Base-by-base conservation (phyloP, 768 basidiomycete genomes). In the Pholiota conissans region DNA sequence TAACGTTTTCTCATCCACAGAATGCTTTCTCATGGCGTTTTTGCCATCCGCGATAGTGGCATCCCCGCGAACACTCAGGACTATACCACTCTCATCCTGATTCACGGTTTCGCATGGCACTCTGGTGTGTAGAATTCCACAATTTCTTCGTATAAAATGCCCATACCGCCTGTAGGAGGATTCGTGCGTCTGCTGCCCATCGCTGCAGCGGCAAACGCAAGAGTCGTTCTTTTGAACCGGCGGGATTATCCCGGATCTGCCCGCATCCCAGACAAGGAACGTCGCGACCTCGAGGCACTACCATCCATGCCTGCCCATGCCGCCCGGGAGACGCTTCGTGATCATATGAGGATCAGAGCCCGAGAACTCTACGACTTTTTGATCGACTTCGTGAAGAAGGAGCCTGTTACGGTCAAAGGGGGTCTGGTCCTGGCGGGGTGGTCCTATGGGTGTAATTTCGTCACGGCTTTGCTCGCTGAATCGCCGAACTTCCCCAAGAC, bases 201-300 rank as follows among this genome's bases (percentile, higher is more conserved):
- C n/a, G 55, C 55, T 18, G 28, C 55, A 30, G 55, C 55, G 35
- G 49, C 49, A 30, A 56, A 56, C 24, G 48, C 49, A 13, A 47
- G 55, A 14, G 32, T 56, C 26, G 20, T 56, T 56, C 35, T 49
- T 49, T 27, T 49, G 24, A 56, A 56, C 55, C 55, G 55, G 20
- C 55, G 47, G 47, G 55, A 56, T 32, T 56, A 56, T 30, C 55
- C 55, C 11, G 55, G 55, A 49, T 49, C 55, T 16, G 49, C 55
- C 18, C 55, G 47, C 35, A 49, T 56, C 24, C 37, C 47, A 13
- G 55, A 56, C 46, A 14, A 49, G 48, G 55, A 56, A 49, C 55
- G 55, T 24, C 48, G 47, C 24, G 47, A 34, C 20, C 55, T 56
- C 55, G 47, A 49, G 28, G 32, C 47, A 30, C 16, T 56, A 49